These are phyloP conservation scores for Yamadazyma spencermartinsiae DNA, from an alignment of 1,139 yeast species.

Conservation along the genomic window DNA sequence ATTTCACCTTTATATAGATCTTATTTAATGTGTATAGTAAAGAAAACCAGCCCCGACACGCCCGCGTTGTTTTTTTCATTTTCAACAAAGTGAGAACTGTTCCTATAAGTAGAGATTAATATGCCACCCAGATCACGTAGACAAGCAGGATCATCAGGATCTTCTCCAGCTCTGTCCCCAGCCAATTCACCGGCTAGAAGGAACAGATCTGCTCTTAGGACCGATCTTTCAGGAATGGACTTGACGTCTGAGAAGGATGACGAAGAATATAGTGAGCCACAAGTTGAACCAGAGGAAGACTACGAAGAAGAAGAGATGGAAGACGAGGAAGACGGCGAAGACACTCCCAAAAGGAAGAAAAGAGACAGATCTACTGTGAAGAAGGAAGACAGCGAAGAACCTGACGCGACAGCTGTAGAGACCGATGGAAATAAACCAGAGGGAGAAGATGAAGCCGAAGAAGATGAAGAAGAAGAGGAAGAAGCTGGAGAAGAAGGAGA, in stretches of 20 bases:
- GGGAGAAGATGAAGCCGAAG: constrained; percentile 25
- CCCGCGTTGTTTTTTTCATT: constrained; percentile 1
- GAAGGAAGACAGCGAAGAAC: constrained; percentile 21
- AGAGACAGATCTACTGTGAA: constrained; percentile 14
- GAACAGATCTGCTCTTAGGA: constrained; percentile 12
- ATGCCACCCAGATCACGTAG: constrained; percentile 6
- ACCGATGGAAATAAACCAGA: constrained; percentile 16
- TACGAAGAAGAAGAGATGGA: constrained; percentile 14
- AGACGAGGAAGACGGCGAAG: constrained; percentile 12
- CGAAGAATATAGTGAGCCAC: constrained; percentile 25
- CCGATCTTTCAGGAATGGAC: constrained; percentile 31
- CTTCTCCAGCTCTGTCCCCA: constrained; percentile 10
- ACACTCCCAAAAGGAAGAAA: constrained; percentile 14
- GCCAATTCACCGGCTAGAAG: constrained; percentile 9
- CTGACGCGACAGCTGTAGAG: constrained; percentile 20
- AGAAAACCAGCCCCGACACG: background rate
- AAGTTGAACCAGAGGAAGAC: constrained; percentile 15
- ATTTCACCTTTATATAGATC: background rate
- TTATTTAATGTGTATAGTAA: background rate
- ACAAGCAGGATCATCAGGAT: background rate
- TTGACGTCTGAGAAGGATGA: constrained; percentile 25
- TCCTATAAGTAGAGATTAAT: background rate
- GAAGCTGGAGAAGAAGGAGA: constrained; percentile 20
- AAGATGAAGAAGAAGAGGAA: constrained; percentile 24
- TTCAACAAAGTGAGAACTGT: background rate